Evolutionary conservation across 2,329 filamentous ascomycete genomes (phyloP), one percentile per base, ranked within the genome.

Genomic region (Metarhizium humberi): DNA sequence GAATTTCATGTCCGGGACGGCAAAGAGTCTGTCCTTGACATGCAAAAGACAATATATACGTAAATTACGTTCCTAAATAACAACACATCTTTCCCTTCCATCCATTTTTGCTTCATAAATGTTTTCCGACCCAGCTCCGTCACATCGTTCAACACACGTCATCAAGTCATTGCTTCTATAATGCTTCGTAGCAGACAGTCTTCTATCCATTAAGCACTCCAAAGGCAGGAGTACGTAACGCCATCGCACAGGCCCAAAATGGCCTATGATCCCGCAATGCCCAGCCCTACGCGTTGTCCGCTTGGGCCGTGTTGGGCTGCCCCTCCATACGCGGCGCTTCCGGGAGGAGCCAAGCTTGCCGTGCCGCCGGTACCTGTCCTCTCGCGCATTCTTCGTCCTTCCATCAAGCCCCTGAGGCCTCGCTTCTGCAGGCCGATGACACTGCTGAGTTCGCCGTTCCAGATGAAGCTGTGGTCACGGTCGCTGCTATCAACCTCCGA

Each of bases 371-470:
- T 79, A 10, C 78, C 78, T 3, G 76, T 78, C 60, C 90, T 77
- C 69, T 95, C 90, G 48, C 92, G 78, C 76, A 96, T 85, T 57
- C 92, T 79, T 48, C 92, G 78, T 3, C 92, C 92, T 70, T 97
- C 94, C 94, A 99, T 97, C 61, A 99, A 71, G 0, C 94, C 94
- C 57, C 92, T 79, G 40, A 99, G 71, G 0, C 94, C 94, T 54
- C 94, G 80, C 75, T 99, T 99, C 75, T 99, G 94, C 60, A 99
- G 69, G 0, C 94, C 94, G 62, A 99, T 95, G 3, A 97, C 92
- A 51, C 90, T 90, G 73, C 88, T 92, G 38, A 92, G 71, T 73
- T 95, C 82, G 56, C 87, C 85, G 64, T 80, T 75, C 92, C 94
- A 99, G 0, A 92, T 66, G 57, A 70, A 72, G 60, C 71, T 38